Base-by-base conservation (phyloP, 2,329 filamentous ascomycete species). In the Aurifilum marmelostoma region DNA sequence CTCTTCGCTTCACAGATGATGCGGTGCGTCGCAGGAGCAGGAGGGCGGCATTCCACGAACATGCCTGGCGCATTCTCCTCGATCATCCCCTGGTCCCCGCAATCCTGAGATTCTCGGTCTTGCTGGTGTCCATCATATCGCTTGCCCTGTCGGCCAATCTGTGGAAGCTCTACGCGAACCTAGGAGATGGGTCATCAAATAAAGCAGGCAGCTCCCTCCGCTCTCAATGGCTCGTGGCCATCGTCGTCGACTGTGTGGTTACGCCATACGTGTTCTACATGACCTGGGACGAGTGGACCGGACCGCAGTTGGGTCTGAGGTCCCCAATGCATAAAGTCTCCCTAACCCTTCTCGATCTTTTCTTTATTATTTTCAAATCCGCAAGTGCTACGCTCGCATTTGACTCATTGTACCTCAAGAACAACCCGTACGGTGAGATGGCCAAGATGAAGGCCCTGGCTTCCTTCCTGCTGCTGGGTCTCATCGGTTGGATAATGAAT, bases 321-420 rank as follows among this genome's bases (percentile, higher is more conserved):
- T 90, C 90, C 8, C 89, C 93, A 12, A 90, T 90, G 68, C 91
- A 93, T 63, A 99, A 99, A 79, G 92, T 97, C 73, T 89, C 92
- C 18, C 88, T 99, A 63, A 92, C 98, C 70, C 88, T 99, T 67
- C 87, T 97, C 68, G 96, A 99, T 80, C 85, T 99, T 3, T 90
- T 97, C 75, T 99, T 99, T 78, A 97, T 99, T 76, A 94, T 98
- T 56, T 97, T 99, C 82, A 95, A 97, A 79, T 94, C 94, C 4
- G 94, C 94, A 65, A 98, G 97, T 80, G 87, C 97, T 34, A 92
- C 93, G 54, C 83, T 99, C 72, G 94, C 95, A 1, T 97, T 97
- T 77, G 92, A 93, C 77, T 91, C 93, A 11, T 83, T 97, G 66
- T 90, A 93, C 78, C 84, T 87, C 76, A 79, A 85, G 76, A 79